phyloP scores from a whole-genome alignment of 129 eudicot genomes.

The Flaveria brownii region DNA sequence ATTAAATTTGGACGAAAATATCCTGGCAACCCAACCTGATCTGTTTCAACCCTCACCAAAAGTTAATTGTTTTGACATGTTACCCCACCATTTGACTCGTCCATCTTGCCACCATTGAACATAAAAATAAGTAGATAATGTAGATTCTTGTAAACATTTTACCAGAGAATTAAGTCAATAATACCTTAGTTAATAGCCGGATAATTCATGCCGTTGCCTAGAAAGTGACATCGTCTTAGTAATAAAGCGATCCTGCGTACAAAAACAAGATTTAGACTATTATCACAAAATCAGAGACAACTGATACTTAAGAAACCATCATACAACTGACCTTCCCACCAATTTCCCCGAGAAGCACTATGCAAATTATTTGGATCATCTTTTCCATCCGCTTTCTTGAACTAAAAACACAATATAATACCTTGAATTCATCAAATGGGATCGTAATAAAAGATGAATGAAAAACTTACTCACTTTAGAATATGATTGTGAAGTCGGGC shows the following conservation, averaged over 20 bases:
- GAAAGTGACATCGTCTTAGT: conserved; percentile 32
- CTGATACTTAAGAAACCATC: background rate
- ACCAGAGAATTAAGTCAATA: background rate
- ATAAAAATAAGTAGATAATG: background rate
- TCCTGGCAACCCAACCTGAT: background rate
- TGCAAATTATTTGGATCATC: conserved; percentile 43
- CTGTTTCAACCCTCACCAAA: background rate
- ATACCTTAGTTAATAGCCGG: conserved; percentile 48
- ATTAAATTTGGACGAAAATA: background rate
- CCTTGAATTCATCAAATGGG: conserved; percentile 2
- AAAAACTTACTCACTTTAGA: conserved; percentile 36
- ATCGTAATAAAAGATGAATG: background rate
- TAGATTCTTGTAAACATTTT: background rate
- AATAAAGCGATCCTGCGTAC: conserved; percentile 65
- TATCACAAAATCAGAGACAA: background rate
- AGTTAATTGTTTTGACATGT: background rate
- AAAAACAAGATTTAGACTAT: conserved; percentile 1
- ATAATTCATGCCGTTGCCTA: conserved; percentile 38
- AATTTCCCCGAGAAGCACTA: conserved; percentile 60
- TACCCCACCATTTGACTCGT: background rate
- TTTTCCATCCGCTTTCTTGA: conserved; percentile 50
- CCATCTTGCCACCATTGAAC: background rate
- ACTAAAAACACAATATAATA: conserved; percentile 34
- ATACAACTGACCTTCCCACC: conserved; percentile 65
- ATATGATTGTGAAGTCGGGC: conserved; percentile 32